Base-by-base conservation (phyloP, 1,284 basidiomycete species). In the Tylopilus sp. region DNA sequence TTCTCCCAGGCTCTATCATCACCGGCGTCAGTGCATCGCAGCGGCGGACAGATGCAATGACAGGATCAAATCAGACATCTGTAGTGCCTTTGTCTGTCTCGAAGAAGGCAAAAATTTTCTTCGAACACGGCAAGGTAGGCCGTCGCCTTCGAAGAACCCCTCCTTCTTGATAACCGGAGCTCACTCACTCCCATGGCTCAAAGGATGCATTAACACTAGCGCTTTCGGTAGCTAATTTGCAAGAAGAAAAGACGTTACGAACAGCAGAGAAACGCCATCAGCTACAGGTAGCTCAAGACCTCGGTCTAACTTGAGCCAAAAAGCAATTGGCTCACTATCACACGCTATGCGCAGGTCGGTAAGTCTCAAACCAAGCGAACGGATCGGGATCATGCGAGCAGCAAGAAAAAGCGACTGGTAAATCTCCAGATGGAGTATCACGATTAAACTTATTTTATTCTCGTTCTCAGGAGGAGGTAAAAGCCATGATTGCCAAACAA, bases 171-270 rank as follows among this genome's bases (percentile, higher is more conserved):
- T 63, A 49, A 62, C 52, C 55, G 53, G 52, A 42, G 12, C 44
- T 55, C 53, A 55, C 44, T 53, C 49, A 47, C 56, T 55, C 43
- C 51, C 49, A 52, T 53, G 43, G n/a, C 21, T 42, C 44, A 47
- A 55, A 75, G 75, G 75, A 77, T 55, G 67, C 68, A 15, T 51
- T 77, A 52, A 59, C 58, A 28, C 59, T 77, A 6, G 76, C 75
- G n/a, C 50, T 64, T 46, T 68, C 68, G 37, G 72, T 77, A 57
- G 69, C 63, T 21, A 57, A 60, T 35, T 57, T 51, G 28, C 70
- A 74, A 47, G 74, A 78, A 56, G 60, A 71, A 52, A 75, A 67
- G 46, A 41, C 64, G 10, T 56, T 59, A 46, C 57, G 54, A 6
- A 74, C 67, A 56, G 57, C 60, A 44, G 65, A 66, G 55, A 73